phyloP scores from a whole-genome alignment of 805 yeast species.

The Ogataea populi-albae region DNA sequence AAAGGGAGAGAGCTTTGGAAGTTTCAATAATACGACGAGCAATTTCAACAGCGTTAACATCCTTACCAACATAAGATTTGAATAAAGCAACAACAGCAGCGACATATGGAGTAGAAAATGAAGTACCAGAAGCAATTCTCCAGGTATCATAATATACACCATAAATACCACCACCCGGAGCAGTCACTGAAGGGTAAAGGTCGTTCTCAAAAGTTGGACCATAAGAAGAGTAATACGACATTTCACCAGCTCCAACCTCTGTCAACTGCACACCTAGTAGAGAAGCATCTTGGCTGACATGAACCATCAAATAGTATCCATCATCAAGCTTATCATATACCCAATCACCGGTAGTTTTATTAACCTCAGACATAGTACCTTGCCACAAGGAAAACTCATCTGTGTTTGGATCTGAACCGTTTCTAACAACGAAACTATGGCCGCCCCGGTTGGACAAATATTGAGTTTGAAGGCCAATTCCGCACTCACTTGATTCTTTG shows the following conservation, averaged over 20 bases:
- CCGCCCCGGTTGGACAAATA: no score
- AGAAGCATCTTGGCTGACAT: not conserved
- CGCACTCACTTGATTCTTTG: not conserved
- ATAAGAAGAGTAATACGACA: conserved; percentile 16
- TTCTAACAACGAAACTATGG: not conserved
- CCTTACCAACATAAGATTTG: conserved; percentile 5
- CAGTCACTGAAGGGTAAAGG: conserved; percentile 19
- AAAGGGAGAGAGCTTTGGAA: conserved; percentile 1
- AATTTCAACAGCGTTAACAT: conserved; percentile 3
- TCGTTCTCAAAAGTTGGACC: conserved; percentile 22
- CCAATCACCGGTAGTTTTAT: conserved; percentile 11
- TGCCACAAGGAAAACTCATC: not conserved
- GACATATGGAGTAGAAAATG: conserved; percentile 20
- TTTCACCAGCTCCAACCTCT: conserved; percentile 12
- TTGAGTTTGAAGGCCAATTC: not conserved
- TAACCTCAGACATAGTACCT: conserved; percentile 4
- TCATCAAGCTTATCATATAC: conserved; percentile 1
- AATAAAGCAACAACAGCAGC: conserved; percentile 20
- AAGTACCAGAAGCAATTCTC: conserved; percentile 16
- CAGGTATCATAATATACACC: conserved; percentile 10
- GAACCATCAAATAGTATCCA: conserved; percentile 1
- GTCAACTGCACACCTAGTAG: not conserved
- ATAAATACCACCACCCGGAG: conserved; percentile 22
- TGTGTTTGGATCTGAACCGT: not conserved
- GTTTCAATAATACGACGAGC: not conserved